phyloP scores from a whole-genome alignment of 345 rosid species.

The Punica granatum region DNA sequence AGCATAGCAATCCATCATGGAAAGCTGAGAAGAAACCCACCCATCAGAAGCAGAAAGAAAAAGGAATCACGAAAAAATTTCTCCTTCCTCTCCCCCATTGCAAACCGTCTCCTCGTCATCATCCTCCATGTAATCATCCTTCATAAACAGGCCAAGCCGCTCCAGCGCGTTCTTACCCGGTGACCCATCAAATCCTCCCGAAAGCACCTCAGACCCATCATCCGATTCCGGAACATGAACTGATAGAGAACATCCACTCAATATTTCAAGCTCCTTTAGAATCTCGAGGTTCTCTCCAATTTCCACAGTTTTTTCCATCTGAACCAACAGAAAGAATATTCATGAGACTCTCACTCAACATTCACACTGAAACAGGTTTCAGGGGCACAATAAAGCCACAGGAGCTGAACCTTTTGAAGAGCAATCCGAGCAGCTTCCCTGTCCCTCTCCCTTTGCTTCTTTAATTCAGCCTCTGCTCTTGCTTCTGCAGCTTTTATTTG shows the following conservation, averaged over 20 bases:
- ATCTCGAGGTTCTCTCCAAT: conserved; percentile 38
- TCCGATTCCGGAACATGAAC: conserved; percentile 10
- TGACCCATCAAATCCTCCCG: conserved; percentile 17
- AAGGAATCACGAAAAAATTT: conserved; percentile 27
- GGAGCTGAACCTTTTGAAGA: conserved; percentile 40
- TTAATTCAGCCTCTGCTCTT: conserved; percentile 50
- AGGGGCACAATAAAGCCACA: neutral
- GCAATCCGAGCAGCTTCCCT: conserved; percentile 70
- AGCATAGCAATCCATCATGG: neutral
- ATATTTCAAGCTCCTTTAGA: conserved; percentile 41
- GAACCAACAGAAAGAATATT: neutral
- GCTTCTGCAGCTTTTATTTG: conserved; percentile 59
- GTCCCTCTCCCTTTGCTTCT: conserved; percentile 46
- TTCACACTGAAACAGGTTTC: neutral
- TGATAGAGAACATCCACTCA: conserved; percentile 40
- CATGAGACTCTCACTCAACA: neutral
- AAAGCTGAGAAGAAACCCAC: neutral
- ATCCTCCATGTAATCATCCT: conserved; percentile 29
- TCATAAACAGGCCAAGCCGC: conserved; percentile 55
- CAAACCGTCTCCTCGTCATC: conserved; percentile 30
- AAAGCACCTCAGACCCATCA: conserved; percentile 12
- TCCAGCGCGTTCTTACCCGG: conserved; percentile 29
- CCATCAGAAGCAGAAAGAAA: neutral
- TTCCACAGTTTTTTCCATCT: conserved; percentile 59
- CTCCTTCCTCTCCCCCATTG: conserved; percentile 70